These are phyloP conservation scores for Auriculariales sp. DNA, from an alignment of 768 basidiomycete genomes.

Conservation along the genomic window DNA sequence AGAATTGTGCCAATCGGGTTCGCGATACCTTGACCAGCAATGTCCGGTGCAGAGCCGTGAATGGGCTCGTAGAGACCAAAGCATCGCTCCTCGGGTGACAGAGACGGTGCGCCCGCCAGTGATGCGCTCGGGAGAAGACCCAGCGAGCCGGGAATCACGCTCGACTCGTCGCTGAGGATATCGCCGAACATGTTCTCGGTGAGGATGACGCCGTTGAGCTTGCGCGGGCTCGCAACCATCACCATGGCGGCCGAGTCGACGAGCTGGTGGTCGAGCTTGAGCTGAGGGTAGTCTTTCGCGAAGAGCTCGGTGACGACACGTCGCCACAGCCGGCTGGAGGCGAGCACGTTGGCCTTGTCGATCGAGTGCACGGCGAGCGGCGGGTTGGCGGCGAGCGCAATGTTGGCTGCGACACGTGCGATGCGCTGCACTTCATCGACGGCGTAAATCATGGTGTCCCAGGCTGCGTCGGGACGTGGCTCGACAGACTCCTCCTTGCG, in stretches of 20 bases:
- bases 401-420: slow-evolving; percentile 87
- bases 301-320: slow-evolving; percentile 82
- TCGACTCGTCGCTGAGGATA: slow-evolving; percentile 92
- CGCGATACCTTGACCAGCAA: slow-evolving; percentile 85
- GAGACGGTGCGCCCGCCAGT: slow-evolving; percentile 66
- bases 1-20: slow-evolving; percentile 94
- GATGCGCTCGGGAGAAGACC: slow-evolving; percentile 94
- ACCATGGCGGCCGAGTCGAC: slow-evolving; percentile 96
- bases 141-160: slow-evolving; percentile 94
- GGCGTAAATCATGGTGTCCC: slow-evolving; percentile 90
- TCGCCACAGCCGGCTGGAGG: slow-evolving; percentile 87
- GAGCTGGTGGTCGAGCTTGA: slow-evolving; percentile 78
- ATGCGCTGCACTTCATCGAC: slow-evolving; percentile 86
- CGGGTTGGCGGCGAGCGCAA: slow-evolving; percentile 70
- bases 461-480: slow-evolving; percentile 55
- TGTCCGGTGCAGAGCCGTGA: slow-evolving; percentile 89
- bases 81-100: slow-evolving; percentile 34
- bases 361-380: slow-evolving; percentile 83
- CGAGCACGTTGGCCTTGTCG: slow-evolving; percentile 98
- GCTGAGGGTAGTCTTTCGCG: slow-evolving; percentile 72
- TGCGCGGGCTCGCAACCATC: slow-evolving; percentile 76
- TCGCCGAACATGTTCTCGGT: slow-evolving; percentile 97
- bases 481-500: slow-evolving; percentile 73
- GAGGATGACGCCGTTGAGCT: slow-evolving; percentile 87
- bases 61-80: slow-evolving; percentile 97